phyloP scores from a whole-genome alignment of 2,329 filamentous ascomycete species.

The Colletotrichum spaethianum region DNA sequence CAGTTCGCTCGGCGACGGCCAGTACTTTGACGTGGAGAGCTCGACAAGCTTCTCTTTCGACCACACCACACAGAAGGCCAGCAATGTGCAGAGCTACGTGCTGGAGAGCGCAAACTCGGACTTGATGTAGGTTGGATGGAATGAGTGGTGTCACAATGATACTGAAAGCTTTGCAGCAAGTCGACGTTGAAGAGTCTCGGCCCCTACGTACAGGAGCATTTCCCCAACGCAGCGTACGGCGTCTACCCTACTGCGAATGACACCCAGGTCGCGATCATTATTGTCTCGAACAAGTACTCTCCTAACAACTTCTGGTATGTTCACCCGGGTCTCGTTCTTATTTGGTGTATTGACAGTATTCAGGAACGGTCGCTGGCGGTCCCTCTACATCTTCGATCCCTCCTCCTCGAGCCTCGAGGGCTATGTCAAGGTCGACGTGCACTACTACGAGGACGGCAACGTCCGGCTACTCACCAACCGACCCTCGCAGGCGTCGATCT shows the following conservation, averaged over 20 bases:
- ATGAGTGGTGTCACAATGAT: not conserved
- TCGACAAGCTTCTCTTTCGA: conserved; percentile 92
- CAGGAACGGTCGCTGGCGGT: conserved; percentile 97
- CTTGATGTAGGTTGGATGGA: conserved; percentile 74
- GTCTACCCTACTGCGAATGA: conserved; percentile 86
- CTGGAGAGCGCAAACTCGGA: conserved; percentile 84
- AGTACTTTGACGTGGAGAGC: conserved; percentile 93
- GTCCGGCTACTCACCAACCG: conserved; percentile 94
- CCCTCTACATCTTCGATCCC: conserved; percentile 84
- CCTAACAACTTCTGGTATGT: conserved; percentile 95
- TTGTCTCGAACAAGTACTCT: conserved; percentile 97
- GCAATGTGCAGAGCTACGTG: conserved; percentile 82
- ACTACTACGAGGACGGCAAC: conserved; percentile 99
- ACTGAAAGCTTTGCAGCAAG: conserved; percentile 69
- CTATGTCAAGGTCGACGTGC: conserved; percentile 91
- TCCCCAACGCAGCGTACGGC: conserved; percentile 83
- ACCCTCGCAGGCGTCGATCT: conserved; percentile 73
- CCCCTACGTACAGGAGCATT: conserved; percentile 89
- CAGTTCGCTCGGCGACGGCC: conserved; percentile 83
- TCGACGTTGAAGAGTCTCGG: conserved; percentile 85
- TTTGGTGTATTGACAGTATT: conserved; percentile 42
- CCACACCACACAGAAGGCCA: conserved; percentile 89
- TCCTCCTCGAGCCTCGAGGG: conserved; percentile 79
- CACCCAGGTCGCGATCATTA: conserved; percentile 81
- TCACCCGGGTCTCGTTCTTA: not conserved